Conservation (phyloP, 2,329 filamentous ascomycete genomes). For the Elsinoe fawcettii region DNA sequence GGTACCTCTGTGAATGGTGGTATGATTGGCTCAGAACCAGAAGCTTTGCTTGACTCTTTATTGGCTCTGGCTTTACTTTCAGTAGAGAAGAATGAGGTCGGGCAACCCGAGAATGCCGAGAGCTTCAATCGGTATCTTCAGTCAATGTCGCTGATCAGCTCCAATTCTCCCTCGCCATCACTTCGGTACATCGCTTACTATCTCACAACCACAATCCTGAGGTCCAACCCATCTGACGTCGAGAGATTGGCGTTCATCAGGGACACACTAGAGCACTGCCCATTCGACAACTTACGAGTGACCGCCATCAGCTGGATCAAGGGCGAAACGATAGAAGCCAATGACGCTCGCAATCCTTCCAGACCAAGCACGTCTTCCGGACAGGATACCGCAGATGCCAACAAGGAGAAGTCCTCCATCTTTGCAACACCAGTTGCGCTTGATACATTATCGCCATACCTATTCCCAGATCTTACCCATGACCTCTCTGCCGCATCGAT, state of each 20-base stretch:
- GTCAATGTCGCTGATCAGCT: conserved; percentile 40
- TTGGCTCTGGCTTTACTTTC: conserved; percentile 46
- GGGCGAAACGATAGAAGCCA: conserved; percentile 48
- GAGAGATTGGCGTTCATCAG: conserved; percentile 48
- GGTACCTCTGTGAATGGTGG: conserved; percentile 32
- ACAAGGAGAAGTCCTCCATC: conserved; percentile 27
- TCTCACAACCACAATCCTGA: conserved; percentile 42
- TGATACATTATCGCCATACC: conserved; percentile 41
- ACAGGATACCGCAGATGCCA: conserved; percentile 5
- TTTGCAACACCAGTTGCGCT: conserved; percentile 43
- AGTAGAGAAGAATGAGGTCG: conserved; percentile 38
- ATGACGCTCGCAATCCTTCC: not conserved
- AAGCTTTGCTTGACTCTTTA: conserved; percentile 48
- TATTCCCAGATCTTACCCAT: conserved; percentile 44
- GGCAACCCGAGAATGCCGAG: conserved; percentile 42
- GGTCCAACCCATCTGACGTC: conserved; percentile 46
- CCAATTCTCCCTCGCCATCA: conserved; percentile 41
- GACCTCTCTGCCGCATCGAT: conserved; percentile 34
- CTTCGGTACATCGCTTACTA: conserved; percentile 44
- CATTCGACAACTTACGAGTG: conserved; percentile 48
- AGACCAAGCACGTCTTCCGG: conserved; percentile 2
- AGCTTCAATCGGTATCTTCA: conserved; percentile 48
- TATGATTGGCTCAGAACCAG: conserved; percentile 39
- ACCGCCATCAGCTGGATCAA: conserved; percentile 55
- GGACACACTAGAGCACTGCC: conserved; percentile 48